A percentile compares a stretch with the other conserved stretches of the same genome.
Conservation (phyloP, 257 asterid species). For the Rhazya stricta region DNA sequence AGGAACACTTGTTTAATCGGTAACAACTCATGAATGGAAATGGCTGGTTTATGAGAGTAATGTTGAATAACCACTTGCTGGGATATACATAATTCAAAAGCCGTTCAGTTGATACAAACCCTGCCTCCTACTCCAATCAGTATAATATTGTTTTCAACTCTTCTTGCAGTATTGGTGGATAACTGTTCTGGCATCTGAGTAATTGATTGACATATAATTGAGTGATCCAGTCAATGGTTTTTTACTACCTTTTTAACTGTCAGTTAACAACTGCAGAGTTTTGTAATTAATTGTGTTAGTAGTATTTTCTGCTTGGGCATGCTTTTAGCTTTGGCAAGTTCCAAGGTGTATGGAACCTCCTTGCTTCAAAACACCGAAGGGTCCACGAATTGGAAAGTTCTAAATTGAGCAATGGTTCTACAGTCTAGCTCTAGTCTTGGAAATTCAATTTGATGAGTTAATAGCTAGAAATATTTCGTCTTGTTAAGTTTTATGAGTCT, state of each 20-base stretch:
- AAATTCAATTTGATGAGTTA: no score
- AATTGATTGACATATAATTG: background rate
- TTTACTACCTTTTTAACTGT: background rate
- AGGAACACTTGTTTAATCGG: conserved; percentile 43
- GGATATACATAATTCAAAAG: conserved; percentile 20
- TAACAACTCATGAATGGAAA: conserved; percentile 33
- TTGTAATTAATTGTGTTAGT: background rate
- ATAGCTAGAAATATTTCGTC: no score
- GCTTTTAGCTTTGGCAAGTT: background rate
- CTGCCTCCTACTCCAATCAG: conserved; percentile 8
- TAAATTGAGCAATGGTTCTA: no score
- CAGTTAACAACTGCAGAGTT: background rate
- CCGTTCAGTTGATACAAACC: conserved; percentile 20
- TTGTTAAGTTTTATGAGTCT: no score
- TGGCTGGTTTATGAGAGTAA: conserved; percentile 27
- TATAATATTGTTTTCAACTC: conserved; percentile 1
- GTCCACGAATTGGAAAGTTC: no score
- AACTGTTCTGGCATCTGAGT: conserved; percentile 1
- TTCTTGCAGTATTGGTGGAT: conserved; percentile 6
- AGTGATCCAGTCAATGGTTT: background rate
- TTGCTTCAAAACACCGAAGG: no score
- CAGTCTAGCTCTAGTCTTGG: no score
- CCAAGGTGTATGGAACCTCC: background rate
- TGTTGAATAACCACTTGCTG: conserved; percentile 26
- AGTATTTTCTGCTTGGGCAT: background rate